These are phyloP conservation scores for Annulohypoxylon moriforme DNA, from an alignment of 495 filamentous ascomycete species.

Conservation along the genomic window DNA sequence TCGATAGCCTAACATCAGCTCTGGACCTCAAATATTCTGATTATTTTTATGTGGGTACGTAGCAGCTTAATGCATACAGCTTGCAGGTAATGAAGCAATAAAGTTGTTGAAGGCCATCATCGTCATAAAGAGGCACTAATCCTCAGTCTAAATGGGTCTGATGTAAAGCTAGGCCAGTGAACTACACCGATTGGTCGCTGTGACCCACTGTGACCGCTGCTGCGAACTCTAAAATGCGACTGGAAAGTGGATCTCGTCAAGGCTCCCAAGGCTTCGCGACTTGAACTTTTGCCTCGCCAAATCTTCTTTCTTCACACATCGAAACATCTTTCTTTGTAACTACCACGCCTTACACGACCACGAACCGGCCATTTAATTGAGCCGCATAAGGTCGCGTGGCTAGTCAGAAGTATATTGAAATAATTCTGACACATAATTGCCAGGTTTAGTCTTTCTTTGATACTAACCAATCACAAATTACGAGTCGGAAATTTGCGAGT, in stretches of 20 bases:
- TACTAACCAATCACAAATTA: background rate
- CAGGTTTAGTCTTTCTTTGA: background rate
- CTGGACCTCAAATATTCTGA: background rate
- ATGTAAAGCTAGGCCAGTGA: background rate
- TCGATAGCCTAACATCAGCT: slow-evolving; percentile 15
- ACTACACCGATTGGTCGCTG: slow-evolving; percentile 9
- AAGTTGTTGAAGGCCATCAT: background rate
- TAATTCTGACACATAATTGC: background rate
- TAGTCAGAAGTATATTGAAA: background rate
- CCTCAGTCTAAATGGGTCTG: background rate
- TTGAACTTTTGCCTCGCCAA: slow-evolving; percentile 31
- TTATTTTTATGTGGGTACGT: background rate
- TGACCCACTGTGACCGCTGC: slow-evolving; percentile 1
- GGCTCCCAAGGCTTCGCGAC: slow-evolving; percentile 35
- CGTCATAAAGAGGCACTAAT: background rate
- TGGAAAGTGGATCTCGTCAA: slow-evolving; percentile 24
- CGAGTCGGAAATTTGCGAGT: slow-evolving; percentile 10
- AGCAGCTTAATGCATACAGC: background rate
- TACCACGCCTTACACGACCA: background rate
- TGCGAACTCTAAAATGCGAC: slow-evolving; percentile 37
- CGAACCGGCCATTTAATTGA: background rate
- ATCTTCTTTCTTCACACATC: slow-evolving; percentile 21
- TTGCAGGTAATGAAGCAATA: background rate
- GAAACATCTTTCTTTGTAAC: slow-evolving; percentile 1
- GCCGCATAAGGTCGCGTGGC: background rate